phyloP scores from a whole-genome alignment of 2,329 filamentous ascomycete genomes.

The Fusarium sp. region DNA sequence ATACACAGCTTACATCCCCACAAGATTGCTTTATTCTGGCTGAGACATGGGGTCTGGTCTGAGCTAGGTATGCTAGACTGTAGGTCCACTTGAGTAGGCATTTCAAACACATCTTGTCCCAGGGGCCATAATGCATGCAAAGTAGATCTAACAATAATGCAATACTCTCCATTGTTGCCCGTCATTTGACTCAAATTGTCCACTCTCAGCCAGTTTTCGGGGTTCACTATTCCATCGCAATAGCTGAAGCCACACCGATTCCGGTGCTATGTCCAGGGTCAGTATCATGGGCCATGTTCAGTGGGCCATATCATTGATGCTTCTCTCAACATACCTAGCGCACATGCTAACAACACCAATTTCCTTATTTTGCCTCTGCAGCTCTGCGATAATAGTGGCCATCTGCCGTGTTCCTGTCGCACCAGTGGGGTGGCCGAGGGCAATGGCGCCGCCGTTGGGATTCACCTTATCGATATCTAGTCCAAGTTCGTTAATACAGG shows the following conservation, averaged over 20 bases:
- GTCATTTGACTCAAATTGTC: too few species aligned
- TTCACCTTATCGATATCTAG: slow-evolving; percentile 83
- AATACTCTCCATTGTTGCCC: too few species aligned
- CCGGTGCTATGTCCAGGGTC: background rate
- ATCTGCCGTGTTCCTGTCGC: slow-evolving; percentile 74
- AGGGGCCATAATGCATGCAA: too few species aligned
- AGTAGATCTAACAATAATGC: too few species aligned
- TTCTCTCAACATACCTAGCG: slow-evolving; percentile 12
- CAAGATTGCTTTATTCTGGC: too few species aligned
- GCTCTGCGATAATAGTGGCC: slow-evolving; percentile 20
- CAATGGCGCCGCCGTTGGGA: slow-evolving; percentile 92
- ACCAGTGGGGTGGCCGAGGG: slow-evolving; percentile 89
- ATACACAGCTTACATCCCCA: too few species aligned
- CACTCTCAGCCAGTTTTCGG: too few species aligned
- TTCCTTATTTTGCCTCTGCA: slow-evolving; percentile 1
- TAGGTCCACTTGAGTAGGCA: too few species aligned
- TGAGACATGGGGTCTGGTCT: too few species aligned
- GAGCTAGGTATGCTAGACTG: too few species aligned
- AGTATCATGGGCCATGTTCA: background rate
- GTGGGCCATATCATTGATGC: background rate
- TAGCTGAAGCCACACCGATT: slow-evolving; percentile 9
- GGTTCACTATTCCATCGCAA: background rate
- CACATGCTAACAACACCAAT: slow-evolving; percentile 35
- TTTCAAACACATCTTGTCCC: too few species aligned
- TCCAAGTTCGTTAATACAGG: slow-evolving; percentile 80